A percentile compares a stretch with the other conserved stretches of the same genome.
Evolutionary conservation across 805 yeast species (phyloP).

Genomic region (Candida tammaniensis): DNA sequence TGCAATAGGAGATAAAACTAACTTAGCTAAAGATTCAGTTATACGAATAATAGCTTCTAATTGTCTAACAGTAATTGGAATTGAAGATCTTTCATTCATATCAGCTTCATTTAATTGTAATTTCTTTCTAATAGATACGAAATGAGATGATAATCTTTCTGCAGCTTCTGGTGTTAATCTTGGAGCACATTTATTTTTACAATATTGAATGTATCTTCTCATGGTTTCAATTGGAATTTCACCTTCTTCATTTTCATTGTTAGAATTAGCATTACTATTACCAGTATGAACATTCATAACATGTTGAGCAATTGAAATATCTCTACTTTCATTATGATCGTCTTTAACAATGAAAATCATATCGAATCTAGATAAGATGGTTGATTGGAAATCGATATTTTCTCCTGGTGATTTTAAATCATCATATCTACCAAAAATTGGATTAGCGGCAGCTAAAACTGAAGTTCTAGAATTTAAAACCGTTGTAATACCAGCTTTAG

Average conservation of each 20-base stretch:
- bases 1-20: conserved; percentile 80
- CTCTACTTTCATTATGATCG: conserved; percentile 84
- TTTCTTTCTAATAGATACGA: conserved; percentile 83
- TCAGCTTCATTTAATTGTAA: conserved; percentile 78
- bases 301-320: conserved; percentile 87
- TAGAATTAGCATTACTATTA: conserved; percentile 40
- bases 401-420: conserved; percentile 97
- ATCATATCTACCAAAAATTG: conserved; percentile 94
- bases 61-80: conserved; percentile 97
- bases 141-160: conserved; percentile 85
- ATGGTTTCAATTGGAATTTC: conserved; percentile 88
- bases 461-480: conserved; percentile 94
- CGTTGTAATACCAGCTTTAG: conserved; percentile 98
- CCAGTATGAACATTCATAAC: conserved; percentile 95
- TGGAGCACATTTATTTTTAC: conserved; percentile 90
- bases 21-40: conserved; percentile 88
- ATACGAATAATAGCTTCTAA: conserved; percentile 96
- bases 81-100: conserved; percentile 85
- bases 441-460: conserved; percentile 97
- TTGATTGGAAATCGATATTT: conserved; percentile 95
- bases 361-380: conserved; percentile 95
- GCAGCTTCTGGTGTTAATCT: conserved; percentile 84
- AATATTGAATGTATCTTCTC: conserved; percentile 90
- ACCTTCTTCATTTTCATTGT: conserved; percentile 57
- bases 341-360: conserved; percentile 98